Base-by-base conservation (phyloP, 495 filamentous ascomycete species). In the Penicillium arizonense region DNA sequence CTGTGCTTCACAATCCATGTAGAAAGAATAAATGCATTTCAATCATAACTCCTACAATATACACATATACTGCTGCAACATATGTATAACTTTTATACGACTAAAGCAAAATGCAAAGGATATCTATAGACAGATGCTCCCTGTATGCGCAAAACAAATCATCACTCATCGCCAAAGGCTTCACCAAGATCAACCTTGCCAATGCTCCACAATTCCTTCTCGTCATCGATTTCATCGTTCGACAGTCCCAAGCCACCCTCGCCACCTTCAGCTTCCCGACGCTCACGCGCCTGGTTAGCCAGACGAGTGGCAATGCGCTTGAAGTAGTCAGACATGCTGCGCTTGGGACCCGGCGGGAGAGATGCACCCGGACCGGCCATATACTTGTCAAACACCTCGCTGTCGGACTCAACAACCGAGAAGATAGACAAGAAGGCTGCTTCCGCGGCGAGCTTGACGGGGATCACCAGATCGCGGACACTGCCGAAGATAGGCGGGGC, bases 251-350 rank as follows among this genome's bases (percentile, higher is more conserved):
- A 64, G 10, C 92, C 90, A 12, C 92, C 92, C 47, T 86, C 80
- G 5, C 92, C 94, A 44, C 91, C 91, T 66, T 96, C 90, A 7
- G 95, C 95, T 59, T 95, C 89, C 62, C 79, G 87, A 60, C 92
- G 79, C 68, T 97, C 94, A 55, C 90, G 79, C 1, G 90, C 89
- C 66, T 96, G 94, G 47, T 71, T 81, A 2, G 85, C 92, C 16
- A 97, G 71, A 59, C 91, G 80, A 50, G 96, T 68, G 12, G 89
- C 89, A 38, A 97, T 86, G 13, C 95, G 80, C 78, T 96, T 96
- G 74, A 97, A 97, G 73, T 98, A 98, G 61, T 98, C 94, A 39
- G 86, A 82, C 89, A 97, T 97, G 65, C 88, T 92, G 50, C 94
- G 75, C 79, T 95, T 95, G 28, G 80, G 82, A 8, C 80, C 85